These are phyloP conservation scores for Plantago lanceolata DNA, from an alignment of 305 asterid genomes.

Conservation along the genomic window DNA sequence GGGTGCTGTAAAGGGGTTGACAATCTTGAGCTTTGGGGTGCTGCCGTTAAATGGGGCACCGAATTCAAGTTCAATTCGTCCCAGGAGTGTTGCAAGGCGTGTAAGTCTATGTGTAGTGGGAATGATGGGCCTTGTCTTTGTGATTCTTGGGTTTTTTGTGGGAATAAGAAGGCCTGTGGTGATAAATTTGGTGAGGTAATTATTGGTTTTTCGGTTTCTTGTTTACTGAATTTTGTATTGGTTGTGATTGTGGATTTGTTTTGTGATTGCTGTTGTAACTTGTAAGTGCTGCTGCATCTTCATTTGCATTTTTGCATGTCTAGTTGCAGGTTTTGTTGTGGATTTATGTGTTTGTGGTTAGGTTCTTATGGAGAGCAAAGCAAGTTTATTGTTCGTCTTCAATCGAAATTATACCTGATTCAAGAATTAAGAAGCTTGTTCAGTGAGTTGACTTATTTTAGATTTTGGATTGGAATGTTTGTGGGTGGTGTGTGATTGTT, in stretches of 20 bases:
- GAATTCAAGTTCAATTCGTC: conserved; percentile 80
- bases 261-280: background rate
- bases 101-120: conserved; percentile 73
- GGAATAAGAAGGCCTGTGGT: conserved; percentile 68
- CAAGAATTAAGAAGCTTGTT: background rate
- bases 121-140: conserved; percentile 82
- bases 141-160: conserved; percentile 92
- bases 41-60: conserved; percentile 89
- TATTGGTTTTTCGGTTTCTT: conserved; percentile 24
- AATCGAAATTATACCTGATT: background rate
- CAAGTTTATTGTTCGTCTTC: too few species aligned
- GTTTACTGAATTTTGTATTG: conserved; percentile 19
- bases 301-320: background rate
- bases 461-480: background rate
- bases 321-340: background rate
- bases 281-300: background rate
- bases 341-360: too few species aligned
- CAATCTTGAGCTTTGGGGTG: conserved; percentile 83
- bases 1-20: conserved; percentile 74
- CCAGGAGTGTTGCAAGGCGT: conserved; percentile 64
- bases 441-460: background rate
- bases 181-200: conserved; percentile 86
- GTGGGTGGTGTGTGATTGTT: background rate
- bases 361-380: too few species aligned
- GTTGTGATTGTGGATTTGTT: background rate